Evolutionary conservation across 345 rosid species (phyloP).

Genomic region (Eucalyptus shirleyi): DNA sequence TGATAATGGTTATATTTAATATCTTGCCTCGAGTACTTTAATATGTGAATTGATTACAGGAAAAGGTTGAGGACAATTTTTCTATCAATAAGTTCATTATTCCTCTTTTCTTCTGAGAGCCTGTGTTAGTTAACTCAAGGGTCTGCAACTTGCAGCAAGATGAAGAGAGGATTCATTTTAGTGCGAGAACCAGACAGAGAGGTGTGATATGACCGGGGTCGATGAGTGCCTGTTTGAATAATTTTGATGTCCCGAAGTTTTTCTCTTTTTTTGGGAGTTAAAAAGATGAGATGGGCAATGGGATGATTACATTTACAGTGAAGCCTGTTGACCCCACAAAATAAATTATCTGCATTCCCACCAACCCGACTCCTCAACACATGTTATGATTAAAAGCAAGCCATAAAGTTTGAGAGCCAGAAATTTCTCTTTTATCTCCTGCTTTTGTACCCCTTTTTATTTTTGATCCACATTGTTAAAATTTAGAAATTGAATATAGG

Average conservation of each 20-base stretch:
- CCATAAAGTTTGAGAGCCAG: neutral
- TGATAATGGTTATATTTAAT: constrained; percentile 7
- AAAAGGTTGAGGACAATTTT: neutral
- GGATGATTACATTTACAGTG: constrained; percentile 1
- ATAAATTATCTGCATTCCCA: constrained; percentile 16
- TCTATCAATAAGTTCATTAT: neutral
- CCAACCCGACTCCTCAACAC: constrained; percentile 14
- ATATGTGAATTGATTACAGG: neutral
- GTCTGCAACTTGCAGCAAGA: neutral
- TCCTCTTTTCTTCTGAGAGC: neutral
- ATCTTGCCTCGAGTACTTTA: neutral
- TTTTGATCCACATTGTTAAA: neutral
- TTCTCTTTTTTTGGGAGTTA: neutral
- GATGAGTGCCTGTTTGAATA: neutral
- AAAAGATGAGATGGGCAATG: neutral
- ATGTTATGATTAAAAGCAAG: constrained; percentile 12
- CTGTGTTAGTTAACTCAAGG: neutral
- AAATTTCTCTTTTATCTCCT: neutral
- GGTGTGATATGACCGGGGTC: neutral
- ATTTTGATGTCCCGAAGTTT: neutral
- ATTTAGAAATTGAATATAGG: neutral
- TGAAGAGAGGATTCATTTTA: neutral
- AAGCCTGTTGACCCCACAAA: constrained; percentile 13
- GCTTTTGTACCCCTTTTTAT: neutral
- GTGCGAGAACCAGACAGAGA: neutral